A percentile compares a stretch with the other conserved stretches of the same genome.
These are phyloP conservation scores for Astrothelium macrocarpum DNA, from an alignment of 495 filamentous ascomycete species.

Conservation along the genomic window DNA sequence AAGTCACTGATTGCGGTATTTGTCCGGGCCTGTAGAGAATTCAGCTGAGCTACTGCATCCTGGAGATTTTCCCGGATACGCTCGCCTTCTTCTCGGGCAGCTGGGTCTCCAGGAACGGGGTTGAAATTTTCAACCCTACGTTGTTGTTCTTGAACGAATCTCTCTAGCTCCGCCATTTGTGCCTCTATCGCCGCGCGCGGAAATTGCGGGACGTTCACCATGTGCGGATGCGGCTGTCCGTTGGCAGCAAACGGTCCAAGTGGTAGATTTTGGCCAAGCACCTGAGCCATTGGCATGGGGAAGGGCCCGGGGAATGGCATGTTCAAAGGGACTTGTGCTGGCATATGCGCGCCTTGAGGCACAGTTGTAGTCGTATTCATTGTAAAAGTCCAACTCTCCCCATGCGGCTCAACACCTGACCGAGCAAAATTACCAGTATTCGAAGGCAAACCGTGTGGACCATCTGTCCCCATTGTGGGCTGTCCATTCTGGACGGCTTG, in stretches of 20 bases:
- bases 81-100: neutral
- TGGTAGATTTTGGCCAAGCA: neutral
- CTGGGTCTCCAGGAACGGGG: neutral
- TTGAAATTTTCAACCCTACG: neutral
- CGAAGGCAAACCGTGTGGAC: neutral
- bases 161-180: neutral
- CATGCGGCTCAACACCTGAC: slow-evolving; percentile 22
- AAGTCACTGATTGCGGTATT: too few relatives aligned
- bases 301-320: neutral
- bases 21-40: neutral
- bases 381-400: slow-evolving; percentile 22
- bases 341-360: slow-evolving; percentile 9
- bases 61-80: neutral
- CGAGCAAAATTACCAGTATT: slow-evolving; percentile 18
- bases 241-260: neutral
- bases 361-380: slow-evolving; percentile 12
- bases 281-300: neutral
- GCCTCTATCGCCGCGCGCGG: neutral
- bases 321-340: neutral
- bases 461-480: neutral
- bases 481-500: neutral
- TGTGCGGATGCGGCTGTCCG: neutral
- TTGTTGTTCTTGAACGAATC: neutral
- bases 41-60: neutral
- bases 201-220: neutral